Evolutionary conservation across 305 asterid species (phyloP).

Genomic region (Vinca major): DNA sequence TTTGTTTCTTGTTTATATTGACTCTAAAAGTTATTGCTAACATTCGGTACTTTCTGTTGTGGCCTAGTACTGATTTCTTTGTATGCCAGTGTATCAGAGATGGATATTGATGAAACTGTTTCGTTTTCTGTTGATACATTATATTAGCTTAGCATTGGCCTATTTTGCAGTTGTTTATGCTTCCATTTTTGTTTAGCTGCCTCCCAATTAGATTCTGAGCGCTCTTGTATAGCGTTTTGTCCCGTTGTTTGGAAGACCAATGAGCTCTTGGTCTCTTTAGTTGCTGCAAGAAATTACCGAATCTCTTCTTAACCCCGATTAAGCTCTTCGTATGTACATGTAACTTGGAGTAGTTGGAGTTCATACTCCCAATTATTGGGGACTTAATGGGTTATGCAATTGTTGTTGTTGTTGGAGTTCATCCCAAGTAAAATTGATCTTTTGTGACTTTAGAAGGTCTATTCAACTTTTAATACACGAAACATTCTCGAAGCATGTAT

Average conservation of each 20-base stretch:
- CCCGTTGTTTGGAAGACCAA: background rate
- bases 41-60: background rate
- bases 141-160: background rate
- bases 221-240: background rate
- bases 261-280: background rate
- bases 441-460: background rate
- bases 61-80: background rate
- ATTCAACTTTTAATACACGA: background rate
- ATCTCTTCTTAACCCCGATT: background rate
- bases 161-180: background rate
- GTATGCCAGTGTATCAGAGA: background rate
- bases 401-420: background rate
- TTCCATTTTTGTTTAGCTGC: background rate
- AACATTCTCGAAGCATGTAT: background rate
- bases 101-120: background rate
- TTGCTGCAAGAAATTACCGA: background rate
- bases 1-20: background rate
- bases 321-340: background rate
- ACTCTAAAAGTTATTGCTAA: background rate
- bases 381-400: too few relatives aligned
- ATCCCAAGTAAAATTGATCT: background rate
- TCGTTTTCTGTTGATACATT: background rate
- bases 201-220: background rate
- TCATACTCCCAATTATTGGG: too few relatives aligned
- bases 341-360: background rate